These are phyloP conservation scores for Trichoderma asperellum DNA, from an alignment of 2,329 filamentous ascomycete genomes.

Conservation along the genomic window DNA sequence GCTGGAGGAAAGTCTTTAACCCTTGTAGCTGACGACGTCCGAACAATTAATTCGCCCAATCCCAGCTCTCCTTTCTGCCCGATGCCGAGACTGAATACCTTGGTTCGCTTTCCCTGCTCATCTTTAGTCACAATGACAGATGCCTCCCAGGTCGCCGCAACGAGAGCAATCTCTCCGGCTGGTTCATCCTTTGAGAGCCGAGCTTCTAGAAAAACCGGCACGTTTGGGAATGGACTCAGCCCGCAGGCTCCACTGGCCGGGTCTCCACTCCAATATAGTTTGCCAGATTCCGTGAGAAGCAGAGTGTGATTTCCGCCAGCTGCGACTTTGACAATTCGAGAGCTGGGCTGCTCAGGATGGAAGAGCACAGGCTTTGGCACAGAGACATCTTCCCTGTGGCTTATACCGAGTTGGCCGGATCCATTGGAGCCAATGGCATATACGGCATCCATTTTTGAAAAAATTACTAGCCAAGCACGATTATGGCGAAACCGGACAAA, in stretches of 20 bases:
- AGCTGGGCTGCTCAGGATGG: constrained; percentile 43
- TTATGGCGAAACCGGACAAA: not conserved
- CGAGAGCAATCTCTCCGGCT: constrained; percentile 43
- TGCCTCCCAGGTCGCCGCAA: constrained; percentile 80
- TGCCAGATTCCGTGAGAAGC: constrained; percentile 62
- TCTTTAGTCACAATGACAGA: constrained; percentile 64
- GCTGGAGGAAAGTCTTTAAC: constrained; percentile 68
- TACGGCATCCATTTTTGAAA: constrained; percentile 52
- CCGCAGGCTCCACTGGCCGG: constrained; percentile 60
- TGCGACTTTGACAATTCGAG: constrained; percentile 47
- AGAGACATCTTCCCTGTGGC: constrained; percentile 72
- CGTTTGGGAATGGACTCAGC: constrained; percentile 38
- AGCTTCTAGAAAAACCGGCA: constrained; percentile 47
- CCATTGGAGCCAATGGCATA: constrained; percentile 78
- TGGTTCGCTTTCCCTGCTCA: constrained; percentile 46
- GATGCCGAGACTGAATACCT: constrained; percentile 66
- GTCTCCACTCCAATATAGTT: constrained; percentile 69
- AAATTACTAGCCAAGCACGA: not conserved
- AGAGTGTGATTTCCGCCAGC: constrained; percentile 89
- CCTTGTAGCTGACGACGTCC: constrained; percentile 51
- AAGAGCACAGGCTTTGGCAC: constrained; percentile 67
- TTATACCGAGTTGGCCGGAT: constrained; percentile 73
- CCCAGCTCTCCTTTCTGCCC: constrained; percentile 76
- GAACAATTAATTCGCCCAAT: constrained; percentile 57
- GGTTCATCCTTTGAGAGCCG: constrained; percentile 41